Evolutionary conservation across 2,329 filamentous ascomycete genomes (phyloP), one percentile per base, ranked within the genome.

Genomic region (Cercospora sojina): DNA sequence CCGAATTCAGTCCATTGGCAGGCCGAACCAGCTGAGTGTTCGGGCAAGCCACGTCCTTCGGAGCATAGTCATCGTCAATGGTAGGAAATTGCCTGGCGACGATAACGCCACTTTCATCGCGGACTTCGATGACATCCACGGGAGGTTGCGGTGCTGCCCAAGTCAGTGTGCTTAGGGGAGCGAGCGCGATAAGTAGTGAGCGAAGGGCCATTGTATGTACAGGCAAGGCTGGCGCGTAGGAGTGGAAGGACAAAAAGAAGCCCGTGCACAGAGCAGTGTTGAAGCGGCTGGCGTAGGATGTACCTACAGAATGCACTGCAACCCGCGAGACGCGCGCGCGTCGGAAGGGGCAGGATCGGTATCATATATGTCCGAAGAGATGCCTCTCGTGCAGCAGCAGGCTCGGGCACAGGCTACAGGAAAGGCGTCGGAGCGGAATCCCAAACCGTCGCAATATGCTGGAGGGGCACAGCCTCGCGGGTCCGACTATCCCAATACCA

Each of bases 31-130:
- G 74, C 31, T 75, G 67, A 18, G 67, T 74, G 49, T 70, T 73
- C n/a, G 81, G 80, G 66, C 81, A 83, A n/a, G 72, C 61, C 27
- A 72, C 75, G 5, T 71, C 55, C 5, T 75, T 66, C 16, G 81
- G 81, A 29, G 70, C 70, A 64, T 75, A 75, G 38, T 65, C 66
- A 18, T 38, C 31, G 18, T 67, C 65, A 49, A 69, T 31, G 7
- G 35, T 43, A 29, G 57, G 53, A 18, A 65, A 13, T 8, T 57
- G 62, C 3, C 18, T 23, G 6, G 18, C 20, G 13, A 62, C 29
- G 13, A 35, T 7, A 4, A 16, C 16, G 27, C 35, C 35, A 38
- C 35, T 16, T 9, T 51, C 58, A 29, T 41, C 59, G 32, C 66
- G 66, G 10, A 56, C 53, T 31, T 67, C 64, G 9, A 69, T 16